Conservation (phyloP, 768 basidiomycete species). For the Strobilomyces confusus region DNA sequence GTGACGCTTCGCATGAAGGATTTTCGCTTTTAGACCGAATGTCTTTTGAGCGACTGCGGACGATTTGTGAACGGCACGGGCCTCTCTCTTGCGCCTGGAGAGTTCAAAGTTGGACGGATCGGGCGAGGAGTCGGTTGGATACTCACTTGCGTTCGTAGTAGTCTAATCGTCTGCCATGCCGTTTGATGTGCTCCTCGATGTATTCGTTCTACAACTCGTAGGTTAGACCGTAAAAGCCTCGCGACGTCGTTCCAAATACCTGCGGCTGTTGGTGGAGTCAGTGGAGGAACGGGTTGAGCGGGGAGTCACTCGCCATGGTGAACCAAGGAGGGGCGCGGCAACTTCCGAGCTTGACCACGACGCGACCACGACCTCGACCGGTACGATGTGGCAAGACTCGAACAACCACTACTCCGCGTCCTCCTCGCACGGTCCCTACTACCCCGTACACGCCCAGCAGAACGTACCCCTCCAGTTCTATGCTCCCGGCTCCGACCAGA, state of each 20-base stretch:
- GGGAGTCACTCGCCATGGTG: constrained; percentile 24
- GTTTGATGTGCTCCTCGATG: constrained; percentile 97
- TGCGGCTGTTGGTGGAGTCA: constrained; percentile 51
- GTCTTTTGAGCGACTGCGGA: constrained; percentile 89
- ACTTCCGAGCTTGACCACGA: constrained; percentile 21
- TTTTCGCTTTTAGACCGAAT: constrained; percentile 95
- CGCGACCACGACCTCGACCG: constrained; percentile 15
- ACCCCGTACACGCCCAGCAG: constrained; percentile 43
- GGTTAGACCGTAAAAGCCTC: constrained; percentile 8
- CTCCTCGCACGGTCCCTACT: constrained; percentile 58
- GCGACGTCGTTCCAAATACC: constrained; percentile 36
- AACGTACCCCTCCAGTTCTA: constrained; percentile 75
- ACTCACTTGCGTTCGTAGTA: constrained; percentile 92
- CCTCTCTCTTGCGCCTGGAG: constrained; percentile 74
- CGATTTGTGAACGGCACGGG: constrained; percentile 68
- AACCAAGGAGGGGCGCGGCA: constrained; percentile 17
- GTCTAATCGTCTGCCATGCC: constrained; percentile 93
- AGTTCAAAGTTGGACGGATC: background rate
- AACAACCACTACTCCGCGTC: constrained; percentile 53
- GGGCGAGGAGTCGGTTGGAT: background rate
- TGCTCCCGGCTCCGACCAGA: constrained; percentile 54
- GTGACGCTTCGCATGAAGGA: constrained; percentile 96
- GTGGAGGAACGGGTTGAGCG: background rate
- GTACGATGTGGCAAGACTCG: constrained; percentile 75
- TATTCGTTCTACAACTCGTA: constrained; percentile 79